Evolutionary conservation across 805 yeast genomes (phyloP).

Genomic region (Sugiyamaella floridensis): DNA sequence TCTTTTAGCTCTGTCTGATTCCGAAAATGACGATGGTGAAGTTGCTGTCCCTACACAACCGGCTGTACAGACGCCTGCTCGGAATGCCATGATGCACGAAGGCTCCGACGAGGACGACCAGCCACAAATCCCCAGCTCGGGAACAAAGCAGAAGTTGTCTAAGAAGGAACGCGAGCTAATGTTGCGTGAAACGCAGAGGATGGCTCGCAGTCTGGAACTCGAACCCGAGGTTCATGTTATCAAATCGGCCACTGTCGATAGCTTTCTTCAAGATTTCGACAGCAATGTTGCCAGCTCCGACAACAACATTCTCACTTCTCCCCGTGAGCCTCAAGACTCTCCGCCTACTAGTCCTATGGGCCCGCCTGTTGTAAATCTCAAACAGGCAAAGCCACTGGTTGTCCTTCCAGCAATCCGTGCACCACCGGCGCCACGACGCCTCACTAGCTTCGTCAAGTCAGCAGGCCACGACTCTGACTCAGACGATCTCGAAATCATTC

Average conservation of each 20-base stretch:
- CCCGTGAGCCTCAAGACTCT: background rate
- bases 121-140: background rate
- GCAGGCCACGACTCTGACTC: constrained; percentile 7
- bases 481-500: constrained; percentile 21
- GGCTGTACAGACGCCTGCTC: background rate
- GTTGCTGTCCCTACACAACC: background rate
- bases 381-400: background rate
- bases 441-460: constrained; percentile 11
- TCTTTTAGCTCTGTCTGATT: background rate
- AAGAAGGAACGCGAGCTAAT: constrained; percentile 21
- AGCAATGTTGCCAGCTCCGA: constrained; percentile 1
- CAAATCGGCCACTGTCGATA: constrained; percentile 11
- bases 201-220: constrained; percentile 19
- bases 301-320: background rate
- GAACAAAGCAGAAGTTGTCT: constrained; percentile 8
- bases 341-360: constrained; percentile 15
- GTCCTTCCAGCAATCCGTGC: background rate
- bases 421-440: constrained; percentile 8
- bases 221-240: constrained; percentile 20
- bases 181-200: constrained; percentile 17
- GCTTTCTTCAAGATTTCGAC: constrained; percentile 14
- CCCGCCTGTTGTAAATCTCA: background rate
- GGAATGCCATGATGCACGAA: background rate
- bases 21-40: background rate
- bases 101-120: background rate